Evolutionary conservation across 257 asterid species (phyloP).

Genomic region (Ajuga chamaepitys): DNA sequence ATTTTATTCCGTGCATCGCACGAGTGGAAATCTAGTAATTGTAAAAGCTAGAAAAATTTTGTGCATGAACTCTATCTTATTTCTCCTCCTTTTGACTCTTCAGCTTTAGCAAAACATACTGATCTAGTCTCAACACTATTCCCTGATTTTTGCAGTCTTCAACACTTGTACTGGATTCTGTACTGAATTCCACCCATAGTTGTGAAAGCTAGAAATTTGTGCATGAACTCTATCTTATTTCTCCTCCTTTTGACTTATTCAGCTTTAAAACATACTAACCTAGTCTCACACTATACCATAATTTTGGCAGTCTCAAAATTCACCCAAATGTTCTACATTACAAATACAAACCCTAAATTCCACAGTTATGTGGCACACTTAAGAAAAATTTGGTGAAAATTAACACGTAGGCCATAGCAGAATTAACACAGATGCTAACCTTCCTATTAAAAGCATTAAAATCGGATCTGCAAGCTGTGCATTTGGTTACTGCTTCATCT

Average conservation of each 20-base stretch:
- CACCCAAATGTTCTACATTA: not conserved
- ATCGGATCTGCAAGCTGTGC: slow-evolving; percentile 56
- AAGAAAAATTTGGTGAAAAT: not conserved
- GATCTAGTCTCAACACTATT: not conserved
- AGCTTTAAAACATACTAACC: not conserved
- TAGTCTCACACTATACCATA: not conserved
- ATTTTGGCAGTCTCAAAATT: not conserved
- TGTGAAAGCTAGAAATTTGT: not conserved
- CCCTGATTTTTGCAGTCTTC: not conserved
- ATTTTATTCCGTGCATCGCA: too few relatives aligned
- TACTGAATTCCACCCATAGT: not conserved
- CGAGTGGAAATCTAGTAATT: too few relatives aligned
- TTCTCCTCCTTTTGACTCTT: not conserved
- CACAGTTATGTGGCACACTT: not conserved
- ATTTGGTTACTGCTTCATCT: slow-evolving; percentile 75
- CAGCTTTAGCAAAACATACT: not conserved
- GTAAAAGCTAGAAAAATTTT: not conserved
- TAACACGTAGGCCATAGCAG: not conserved
- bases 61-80: not conserved
- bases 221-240: not conserved
- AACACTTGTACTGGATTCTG: not conserved
- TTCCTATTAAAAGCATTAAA: slow-evolving; percentile 72
- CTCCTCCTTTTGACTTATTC: not conserved
- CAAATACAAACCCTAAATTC: not conserved
- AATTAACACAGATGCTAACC: slow-evolving; percentile 43